A percentile compares a stretch with the other conserved stretches of the same genome.
phyloP scores from a whole-genome alignment of 2,329 filamentous ascomycete species.

The Endothia cerciana region DNA sequence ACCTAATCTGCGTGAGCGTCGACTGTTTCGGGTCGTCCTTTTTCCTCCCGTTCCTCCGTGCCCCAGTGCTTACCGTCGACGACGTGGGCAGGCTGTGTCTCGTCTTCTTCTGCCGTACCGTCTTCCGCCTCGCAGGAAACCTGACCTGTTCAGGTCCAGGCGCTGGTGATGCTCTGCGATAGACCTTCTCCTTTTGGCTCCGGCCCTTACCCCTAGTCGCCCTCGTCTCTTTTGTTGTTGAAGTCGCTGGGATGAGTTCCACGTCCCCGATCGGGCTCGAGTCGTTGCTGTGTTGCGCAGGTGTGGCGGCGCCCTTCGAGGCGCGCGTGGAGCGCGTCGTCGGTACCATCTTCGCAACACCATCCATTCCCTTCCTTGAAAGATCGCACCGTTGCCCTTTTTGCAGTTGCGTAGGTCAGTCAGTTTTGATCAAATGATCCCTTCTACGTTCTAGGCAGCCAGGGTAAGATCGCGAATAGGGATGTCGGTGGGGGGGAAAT shows the following conservation, averaged over 20 bases:
- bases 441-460: slow-evolving; percentile 16
- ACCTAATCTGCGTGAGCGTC: slow-evolving; percentile 41
- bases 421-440: background rate
- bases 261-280: background rate
- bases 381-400: background rate
- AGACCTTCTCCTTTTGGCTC: slow-evolving; percentile 30
- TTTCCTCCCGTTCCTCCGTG: background rate
- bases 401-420: background rate
- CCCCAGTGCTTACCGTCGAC: slow-evolving; percentile 11
- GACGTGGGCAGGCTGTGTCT: slow-evolving; percentile 24
- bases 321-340: slow-evolving; percentile 23
- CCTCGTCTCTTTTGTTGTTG: background rate
- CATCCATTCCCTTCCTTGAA: background rate
- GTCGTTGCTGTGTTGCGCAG: background rate
- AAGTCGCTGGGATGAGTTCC: background rate
- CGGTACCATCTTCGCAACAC: slow-evolving; percentile 20
- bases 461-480: slow-evolving; percentile 1
- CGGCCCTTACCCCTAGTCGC: background rate
- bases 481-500: slow-evolving; percentile 2
- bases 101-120: slow-evolving; percentile 14
- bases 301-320: background rate
- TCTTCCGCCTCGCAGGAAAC: slow-evolving; percentile 36
- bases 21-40: slow-evolving; percentile 35
- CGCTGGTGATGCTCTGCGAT: slow-evolving; percentile 31
- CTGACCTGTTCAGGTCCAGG: slow-evolving; percentile 35